These are phyloP conservation scores for Exutisphaerella laricina DNA, from an alignment of 2,329 filamentous ascomycete genomes.

Conservation along the genomic window DNA sequence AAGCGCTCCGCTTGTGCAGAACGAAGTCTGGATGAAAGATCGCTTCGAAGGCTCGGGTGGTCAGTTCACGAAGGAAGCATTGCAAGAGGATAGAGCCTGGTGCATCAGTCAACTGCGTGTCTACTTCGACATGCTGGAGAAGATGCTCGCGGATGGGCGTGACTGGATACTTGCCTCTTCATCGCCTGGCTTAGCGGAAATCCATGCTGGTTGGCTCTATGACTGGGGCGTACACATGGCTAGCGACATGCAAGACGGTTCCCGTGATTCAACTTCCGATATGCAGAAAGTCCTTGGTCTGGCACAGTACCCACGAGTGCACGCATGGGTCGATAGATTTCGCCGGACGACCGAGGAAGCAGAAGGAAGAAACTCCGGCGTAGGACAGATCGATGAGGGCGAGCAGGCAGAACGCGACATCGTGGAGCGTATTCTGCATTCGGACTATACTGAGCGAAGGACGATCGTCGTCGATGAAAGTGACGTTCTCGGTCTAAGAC, in stretches of 20 bases:
- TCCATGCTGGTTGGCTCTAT: slow-evolving; percentile 18
- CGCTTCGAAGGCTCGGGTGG: slow-evolving; percentile 15
- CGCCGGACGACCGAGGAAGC: slow-evolving; percentile 7
- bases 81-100: slow-evolving; percentile 11
- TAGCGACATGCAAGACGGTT: slow-evolving; percentile 7
- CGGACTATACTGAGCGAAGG: slow-evolving; percentile 5
- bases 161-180: slow-evolving; percentile 17
- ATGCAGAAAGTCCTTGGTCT: slow-evolving; percentile 10
- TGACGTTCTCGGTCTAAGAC: slow-evolving; percentile 13
- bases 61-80: slow-evolving; percentile 10
- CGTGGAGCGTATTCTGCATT: slow-evolving; percentile 13
- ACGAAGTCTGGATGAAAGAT: slow-evolving; percentile 19
- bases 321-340: slow-evolving; percentile 17
- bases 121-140: slow-evolving; percentile 20
- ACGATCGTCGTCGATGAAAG: slow-evolving; percentile 6
- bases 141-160: slow-evolving; percentile 20
- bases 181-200: slow-evolving; percentile 17
- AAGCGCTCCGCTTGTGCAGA: slow-evolving; percentile 10
- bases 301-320: slow-evolving; percentile 13
- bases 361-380: slow-evolving; percentile 6
- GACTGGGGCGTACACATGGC: slow-evolving; percentile 17
- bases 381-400: slow-evolving; percentile 10
- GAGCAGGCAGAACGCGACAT: slow-evolving; percentile 12
- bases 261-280: slow-evolving; percentile 7
- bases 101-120: slow-evolving; percentile 17